A percentile compares a stretch with the other conserved stretches of the same genome.
Conservation (phyloP, 208 protist genomes). For the Acanthamoeba sp. region DNA sequence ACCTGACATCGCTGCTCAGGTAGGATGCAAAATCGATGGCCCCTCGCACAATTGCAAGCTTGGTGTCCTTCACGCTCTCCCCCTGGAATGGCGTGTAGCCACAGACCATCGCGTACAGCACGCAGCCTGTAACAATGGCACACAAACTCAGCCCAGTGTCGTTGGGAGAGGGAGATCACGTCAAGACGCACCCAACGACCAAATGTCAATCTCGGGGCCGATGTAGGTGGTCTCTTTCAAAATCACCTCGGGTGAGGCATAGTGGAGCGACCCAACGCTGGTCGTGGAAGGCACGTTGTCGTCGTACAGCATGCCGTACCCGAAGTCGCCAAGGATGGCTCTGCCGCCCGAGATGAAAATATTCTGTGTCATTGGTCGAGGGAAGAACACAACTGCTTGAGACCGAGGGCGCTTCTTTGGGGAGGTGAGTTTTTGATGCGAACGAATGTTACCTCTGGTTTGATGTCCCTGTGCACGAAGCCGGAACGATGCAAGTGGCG, state of each 20-base stretch:
- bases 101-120: conserved; percentile 42
- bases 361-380: not conserved
- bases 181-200: not conserved
- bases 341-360: not conserved
- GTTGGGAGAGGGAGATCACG: no score
- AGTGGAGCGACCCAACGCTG: conserved; percentile 33
- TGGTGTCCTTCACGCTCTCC: conserved; percentile 40
- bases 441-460: conserved; percentile 1
- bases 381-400: not conserved
- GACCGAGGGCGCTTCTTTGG: not conserved
- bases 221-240: conserved; percentile 11
- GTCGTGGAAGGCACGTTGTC: not conserved
- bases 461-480: conserved; percentile 57
- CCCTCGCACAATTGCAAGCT: not conserved
- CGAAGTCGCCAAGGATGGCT: conserved; percentile 30
- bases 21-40: not conserved
- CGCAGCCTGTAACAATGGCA: conserved; percentile 22
- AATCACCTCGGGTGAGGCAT: conserved; percentile 64
- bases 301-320: conserved; percentile 41
- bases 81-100: conserved; percentile 47
- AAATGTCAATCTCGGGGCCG: conserved; percentile 54
- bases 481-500: conserved; percentile 1
- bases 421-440: no score
- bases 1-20: conserved; percentile 4
- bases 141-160: no score